Evolutionary conservation across 305 asterid genomes (phyloP).

Genomic region (Rubia tinctorum): DNA sequence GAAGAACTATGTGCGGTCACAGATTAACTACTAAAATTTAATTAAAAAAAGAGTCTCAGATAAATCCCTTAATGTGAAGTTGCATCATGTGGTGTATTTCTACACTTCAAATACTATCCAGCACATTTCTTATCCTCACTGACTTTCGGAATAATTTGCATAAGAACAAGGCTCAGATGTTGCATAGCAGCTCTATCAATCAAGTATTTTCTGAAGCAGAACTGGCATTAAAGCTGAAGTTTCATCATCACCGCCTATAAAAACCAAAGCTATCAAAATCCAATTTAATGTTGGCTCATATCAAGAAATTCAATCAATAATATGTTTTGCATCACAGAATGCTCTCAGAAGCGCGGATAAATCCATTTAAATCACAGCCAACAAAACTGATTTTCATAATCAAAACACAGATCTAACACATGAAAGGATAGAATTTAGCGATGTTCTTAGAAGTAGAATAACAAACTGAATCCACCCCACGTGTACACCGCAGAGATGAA

Average conservation of each 20-base stretch:
- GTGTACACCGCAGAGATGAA: slow-evolving; percentile 22
- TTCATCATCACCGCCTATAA: slow-evolving; percentile 52
- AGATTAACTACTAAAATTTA: too few relatives aligned
- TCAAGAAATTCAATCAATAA: slow-evolving; percentile 48
- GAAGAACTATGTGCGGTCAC: slow-evolving; percentile 7
- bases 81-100: slow-evolving; percentile 11
- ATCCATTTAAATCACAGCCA: slow-evolving; percentile 35
- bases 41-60: background rate
- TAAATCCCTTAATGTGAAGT: slow-evolving; percentile 10
- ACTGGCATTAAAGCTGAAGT: slow-evolving; percentile 85
- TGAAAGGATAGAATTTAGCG: slow-evolving; percentile 14
- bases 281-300: slow-evolving; percentile 28
- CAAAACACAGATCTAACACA: background rate
- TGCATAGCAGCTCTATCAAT: slow-evolving; percentile 78
- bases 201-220: slow-evolving; percentile 97
- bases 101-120: slow-evolving; percentile 27
- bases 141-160: background rate
- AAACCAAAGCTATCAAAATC: too few relatives aligned
- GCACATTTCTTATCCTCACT: slow-evolving; percentile 17
- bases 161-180: slow-evolving; percentile 45
- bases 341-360: slow-evolving; percentile 47
- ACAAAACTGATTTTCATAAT: background rate
- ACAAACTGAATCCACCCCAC: slow-evolving; percentile 24
- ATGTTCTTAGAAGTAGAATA: slow-evolving; percentile 31
- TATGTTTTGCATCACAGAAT: slow-evolving; percentile 26